Evolutionary conservation across 1,139 yeast species (phyloP), one percentile per base, ranked within the genome.

Genomic region (Groenewaldozyma auringiensis): DNA sequence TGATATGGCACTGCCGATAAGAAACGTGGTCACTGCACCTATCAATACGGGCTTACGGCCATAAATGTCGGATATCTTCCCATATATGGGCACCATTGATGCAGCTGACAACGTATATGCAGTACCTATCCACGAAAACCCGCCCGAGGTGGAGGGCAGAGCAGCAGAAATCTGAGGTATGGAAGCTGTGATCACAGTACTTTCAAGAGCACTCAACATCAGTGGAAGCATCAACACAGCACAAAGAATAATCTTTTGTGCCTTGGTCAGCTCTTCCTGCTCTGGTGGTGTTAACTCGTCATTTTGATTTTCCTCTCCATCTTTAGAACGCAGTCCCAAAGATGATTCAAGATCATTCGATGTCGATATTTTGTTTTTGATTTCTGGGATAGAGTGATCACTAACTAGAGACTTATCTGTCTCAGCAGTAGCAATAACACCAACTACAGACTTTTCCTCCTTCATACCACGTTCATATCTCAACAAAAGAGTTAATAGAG

Each of bases 1-100:
- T 16, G 76, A 67, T 4, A 81, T 63, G 43, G 80, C 68, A 1
- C 85, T 79, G 0, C 88, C 88, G 2, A 72, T 57, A 54, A 78
- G 80, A 54, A 81, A 81, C 1, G 81, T 55, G 3, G 71, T 55
- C 2, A 80, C 68, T 1, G 81, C 78, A 2, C 61, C 62, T 13
- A 78, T 50, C 52, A 78, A 57, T 2, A 78, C 65, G 38, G 66
- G 60, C 56, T 81, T 80, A 45, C 84, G 68, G 3, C 87, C 87
- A 58, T 75, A 75, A 2, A 79, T 75, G 37, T 78, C 76, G 3
- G 84, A 74, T n/a, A 81, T 56, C 46, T 78, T 74, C 1, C 87
- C 86, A 68, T 79, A 80, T 3, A 79, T 65, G 1, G 82, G 75
- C 3, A 78, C 69, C 40, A 79, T 66, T 13, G 78, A 68, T 0